phyloP scores from a whole-genome alignment of 2,329 filamentous ascomycete species.

The Scytalidium lignicola region DNA sequence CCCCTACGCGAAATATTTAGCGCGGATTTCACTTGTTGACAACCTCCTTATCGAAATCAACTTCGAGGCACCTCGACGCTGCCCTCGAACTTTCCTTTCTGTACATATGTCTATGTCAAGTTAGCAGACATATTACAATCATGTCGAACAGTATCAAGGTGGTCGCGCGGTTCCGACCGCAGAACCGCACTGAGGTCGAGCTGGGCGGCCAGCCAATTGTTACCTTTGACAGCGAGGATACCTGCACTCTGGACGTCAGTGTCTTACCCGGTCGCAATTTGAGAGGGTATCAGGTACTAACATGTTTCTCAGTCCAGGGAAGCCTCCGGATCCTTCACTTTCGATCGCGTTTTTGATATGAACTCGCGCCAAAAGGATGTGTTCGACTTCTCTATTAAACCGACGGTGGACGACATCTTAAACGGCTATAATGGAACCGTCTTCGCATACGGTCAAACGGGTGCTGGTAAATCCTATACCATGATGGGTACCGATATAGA shows the following conservation, averaged over 20 bases:
- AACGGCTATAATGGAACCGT: conserved; percentile 99
- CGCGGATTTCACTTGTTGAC: conserved; percentile 16
- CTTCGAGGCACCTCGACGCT: conserved; percentile 13
- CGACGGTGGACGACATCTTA: conserved; percentile 95
- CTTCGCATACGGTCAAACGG: conserved; percentile 97
- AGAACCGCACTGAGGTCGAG: conserved; percentile 89
- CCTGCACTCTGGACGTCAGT: conserved; percentile 77
- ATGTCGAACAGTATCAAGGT: conserved; percentile 67
- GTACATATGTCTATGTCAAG: conserved; percentile 25
- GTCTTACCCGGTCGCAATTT: background rate
- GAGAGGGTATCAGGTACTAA: conserved; percentile 20
- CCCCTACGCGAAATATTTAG: conserved; percentile 9
- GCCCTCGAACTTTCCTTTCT: conserved; percentile 9
- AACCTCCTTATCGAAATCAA: conserved; percentile 22
- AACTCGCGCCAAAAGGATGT: conserved; percentile 84
- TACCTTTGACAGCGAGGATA: conserved; percentile 80
- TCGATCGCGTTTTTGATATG: conserved; percentile 97
- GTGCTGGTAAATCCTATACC: conserved; percentile 97
- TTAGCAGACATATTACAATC: conserved; percentile 23
- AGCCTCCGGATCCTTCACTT: conserved; percentile 82
- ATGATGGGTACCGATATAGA: conserved; percentile 98
- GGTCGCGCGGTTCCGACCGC: conserved; percentile 94
- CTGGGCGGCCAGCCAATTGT: conserved; percentile 92
- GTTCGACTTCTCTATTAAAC: conserved; percentile 95
- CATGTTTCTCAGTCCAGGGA: conserved; percentile 63